A percentile compares a stretch with the other conserved stretches of the same genome.
These are phyloP conservation scores for Cystobasidium tubakii DNA, from an alignment of 768 basidiomycete genomes.

Conservation along the genomic window DNA sequence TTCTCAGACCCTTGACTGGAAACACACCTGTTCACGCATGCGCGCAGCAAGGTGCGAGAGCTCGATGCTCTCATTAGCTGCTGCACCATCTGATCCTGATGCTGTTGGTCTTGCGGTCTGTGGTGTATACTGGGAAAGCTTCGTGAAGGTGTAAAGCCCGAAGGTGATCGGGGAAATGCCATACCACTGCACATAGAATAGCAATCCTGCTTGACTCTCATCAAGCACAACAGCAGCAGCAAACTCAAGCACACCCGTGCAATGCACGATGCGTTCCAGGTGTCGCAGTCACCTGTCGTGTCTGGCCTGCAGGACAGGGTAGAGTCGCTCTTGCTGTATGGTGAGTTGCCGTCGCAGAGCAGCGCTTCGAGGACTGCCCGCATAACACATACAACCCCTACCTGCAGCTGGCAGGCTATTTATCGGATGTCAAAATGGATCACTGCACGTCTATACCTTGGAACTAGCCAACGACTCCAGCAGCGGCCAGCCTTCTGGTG, in stretches of 20 bases:
- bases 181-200: background rate
- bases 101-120: background rate
- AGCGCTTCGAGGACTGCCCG: background rate
- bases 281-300: slow-evolving; percentile 19
- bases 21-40: background rate
- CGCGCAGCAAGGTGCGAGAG: background rate
- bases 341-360: background rate
- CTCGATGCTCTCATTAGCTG: background rate
- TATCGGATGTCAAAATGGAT: slow-evolving; percentile 32
- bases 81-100: background rate
- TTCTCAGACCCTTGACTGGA: background rate
- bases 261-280: slow-evolving; percentile 34
- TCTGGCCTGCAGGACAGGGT: slow-evolving; percentile 23
- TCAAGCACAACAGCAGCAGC: background rate
- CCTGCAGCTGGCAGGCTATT: slow-evolving; percentile 19
- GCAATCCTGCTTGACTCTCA: background rate
- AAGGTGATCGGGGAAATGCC: background rate
- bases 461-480: background rate
- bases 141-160: background rate
- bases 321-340: slow-evolving; percentile 28
- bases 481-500: background rate
- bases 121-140: background rate
- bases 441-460: slow-evolving; percentile 23
- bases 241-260: background rate
- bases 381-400: background rate